Evolutionary conservation across 345 rosid species (phyloP).

Genomic region (Lagerstroemia speciosa): DNA sequence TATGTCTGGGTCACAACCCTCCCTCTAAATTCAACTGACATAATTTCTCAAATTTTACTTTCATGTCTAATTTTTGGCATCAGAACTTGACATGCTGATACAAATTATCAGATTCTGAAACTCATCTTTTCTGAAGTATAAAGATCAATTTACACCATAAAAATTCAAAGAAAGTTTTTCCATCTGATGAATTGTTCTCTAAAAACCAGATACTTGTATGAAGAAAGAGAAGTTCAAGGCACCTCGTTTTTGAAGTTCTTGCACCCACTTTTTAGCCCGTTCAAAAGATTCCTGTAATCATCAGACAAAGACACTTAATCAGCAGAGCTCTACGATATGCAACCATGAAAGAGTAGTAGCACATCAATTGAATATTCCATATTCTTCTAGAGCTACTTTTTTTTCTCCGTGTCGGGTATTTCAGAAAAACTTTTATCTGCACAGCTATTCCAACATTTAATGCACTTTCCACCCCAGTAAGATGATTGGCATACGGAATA

Average conservation of each 20-base stretch:
- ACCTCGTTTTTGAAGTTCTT: conserved; percentile 59
- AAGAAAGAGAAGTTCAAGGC: not conserved
- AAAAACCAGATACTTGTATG: not conserved
- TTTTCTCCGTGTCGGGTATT: not conserved
- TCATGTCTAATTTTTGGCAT: not conserved
- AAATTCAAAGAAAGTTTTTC: not conserved
- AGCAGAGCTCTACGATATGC: not conserved
- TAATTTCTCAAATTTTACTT: not conserved
- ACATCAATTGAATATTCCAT: too few species aligned
- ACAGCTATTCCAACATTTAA: not conserved
- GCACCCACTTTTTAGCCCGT: conserved; percentile 61
- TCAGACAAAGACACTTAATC: conserved; percentile 5
- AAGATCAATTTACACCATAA: not conserved
- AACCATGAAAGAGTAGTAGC: not conserved
- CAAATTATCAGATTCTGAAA: not conserved
- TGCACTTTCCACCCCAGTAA: not conserved
- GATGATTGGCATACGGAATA: not conserved
- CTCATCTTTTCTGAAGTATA: not conserved
- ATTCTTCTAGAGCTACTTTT: not conserved
- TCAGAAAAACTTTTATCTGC: not conserved
- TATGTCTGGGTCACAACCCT: not conserved
- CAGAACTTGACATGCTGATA: not conserved
- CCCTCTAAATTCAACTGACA: not conserved
- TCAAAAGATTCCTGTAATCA: conserved; percentile 39
- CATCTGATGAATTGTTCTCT: not conserved